phyloP scores from a whole-genome alignment of 2,329 filamentous ascomycete species.

The Penicillium frequentans region DNA sequence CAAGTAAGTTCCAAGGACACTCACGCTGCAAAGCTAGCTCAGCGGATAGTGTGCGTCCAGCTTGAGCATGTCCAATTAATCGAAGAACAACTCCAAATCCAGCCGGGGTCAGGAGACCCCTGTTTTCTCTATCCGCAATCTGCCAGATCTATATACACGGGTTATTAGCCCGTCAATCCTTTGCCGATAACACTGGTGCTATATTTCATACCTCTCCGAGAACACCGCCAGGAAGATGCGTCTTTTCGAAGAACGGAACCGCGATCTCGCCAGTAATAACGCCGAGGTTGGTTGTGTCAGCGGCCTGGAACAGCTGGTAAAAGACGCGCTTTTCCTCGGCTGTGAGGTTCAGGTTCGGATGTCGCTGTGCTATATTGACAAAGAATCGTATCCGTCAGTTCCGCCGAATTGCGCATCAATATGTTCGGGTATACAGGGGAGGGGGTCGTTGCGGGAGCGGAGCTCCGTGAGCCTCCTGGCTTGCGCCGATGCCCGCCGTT shows the following conservation, averaged over 20 bases:
- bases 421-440: constrained; percentile 2
- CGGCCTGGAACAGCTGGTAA: constrained; percentile 87
- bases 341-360: constrained; percentile 77
- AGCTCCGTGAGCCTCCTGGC: constrained; percentile 27
- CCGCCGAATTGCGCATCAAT: constrained; percentile 12
- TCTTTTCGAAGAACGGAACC: constrained; percentile 98
- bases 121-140: constrained; percentile 95
- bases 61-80: constrained; percentile 94
- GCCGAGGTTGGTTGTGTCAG: constrained; percentile 86
- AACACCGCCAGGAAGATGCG: constrained; percentile 78
- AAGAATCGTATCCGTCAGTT: constrained; percentile 25
- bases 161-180: neutral
- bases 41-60: constrained; percentile 74
- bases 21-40: constrained; percentile 78
- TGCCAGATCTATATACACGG: constrained; percentile 79
- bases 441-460: constrained; percentile 11
- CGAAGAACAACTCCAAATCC: constrained; percentile 92
- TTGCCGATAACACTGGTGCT: neutral
- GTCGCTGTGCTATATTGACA: constrained; percentile 30
- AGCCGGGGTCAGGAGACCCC: constrained; percentile 85
- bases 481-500: constrained; percentile 12
- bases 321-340: constrained; percentile 92
- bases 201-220: constrained; percentile 72
- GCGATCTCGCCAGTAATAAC: constrained; percentile 95
- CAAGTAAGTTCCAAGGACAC: constrained; percentile 17